Base-by-base conservation (phyloP, 371 early-diverging fungal genomes). In the Mucor lusitanicus region DNA sequence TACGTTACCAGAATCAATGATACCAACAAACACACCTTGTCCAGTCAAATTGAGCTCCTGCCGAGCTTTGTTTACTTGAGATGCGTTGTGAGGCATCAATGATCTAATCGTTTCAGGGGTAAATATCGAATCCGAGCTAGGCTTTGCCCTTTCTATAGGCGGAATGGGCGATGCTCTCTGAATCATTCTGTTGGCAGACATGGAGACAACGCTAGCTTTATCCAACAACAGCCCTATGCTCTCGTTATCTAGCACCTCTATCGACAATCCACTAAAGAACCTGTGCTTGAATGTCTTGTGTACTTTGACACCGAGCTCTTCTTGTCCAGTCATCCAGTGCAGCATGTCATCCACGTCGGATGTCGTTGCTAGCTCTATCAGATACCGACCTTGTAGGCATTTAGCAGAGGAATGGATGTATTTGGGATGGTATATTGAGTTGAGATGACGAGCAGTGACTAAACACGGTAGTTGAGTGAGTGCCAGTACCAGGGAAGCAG, bases 1-100 rank as follows among this genome's bases (percentile, higher is more conserved):
- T 6, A 15, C 12, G 13, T 64, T 69, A 75, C 76, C 78, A 19
- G 81, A 66, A 69, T 78, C 85, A 37, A 78, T 74, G 13, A 81
- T 46, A 30, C 81, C 81, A 40, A 80, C 64, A 28, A 67, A 69
- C 13, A 80, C 56, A 19, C 72, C 68, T 12, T 63, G 32, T 1
- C 79, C 79, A 35, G 69, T 68, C 5, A 56, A 50, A 19, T 64
- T 56, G 1, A 76, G 54, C 30, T 63, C 25, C 39, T 65, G 37
- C 27, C 68, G 70, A 15, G 59, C 64, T 44, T 65, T 57, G 48
- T 68, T 62, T 3, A 60, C 65, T 27, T 42, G 59, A 8, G 76
- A 72, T 42, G 73, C 50, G 3, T 32, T 42, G 27, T 64, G 54
- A 15, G 81, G 74, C 11, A 69, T 25, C 9, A 48, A 85, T 13